Evolutionary conservation across 495 filamentous ascomycete genomes (phyloP).

Genomic region (Aspergillus funiculosus): DNA sequence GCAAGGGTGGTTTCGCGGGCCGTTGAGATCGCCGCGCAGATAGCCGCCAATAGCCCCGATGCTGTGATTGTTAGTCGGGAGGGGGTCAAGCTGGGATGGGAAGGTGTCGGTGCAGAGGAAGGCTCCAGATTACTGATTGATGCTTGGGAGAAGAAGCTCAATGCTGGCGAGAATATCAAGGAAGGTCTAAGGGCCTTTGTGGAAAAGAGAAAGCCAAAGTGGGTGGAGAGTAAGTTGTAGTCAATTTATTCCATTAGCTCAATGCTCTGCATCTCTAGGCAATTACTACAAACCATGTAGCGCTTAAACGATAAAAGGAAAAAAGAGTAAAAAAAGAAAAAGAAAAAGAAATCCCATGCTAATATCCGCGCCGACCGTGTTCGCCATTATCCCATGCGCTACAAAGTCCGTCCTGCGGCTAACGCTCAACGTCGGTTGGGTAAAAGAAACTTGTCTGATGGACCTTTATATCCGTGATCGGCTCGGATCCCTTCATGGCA

Average conservation of each 20-base stretch:
- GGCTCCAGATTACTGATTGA: slow-evolving; percentile 53
- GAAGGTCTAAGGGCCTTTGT: slow-evolving; percentile 78
- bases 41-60: slow-evolving; percentile 62
- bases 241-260: slow-evolving; percentile 12
- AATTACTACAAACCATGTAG: slow-evolving; percentile 5
- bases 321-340: too few relatives aligned
- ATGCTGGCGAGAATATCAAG: slow-evolving; percentile 69
- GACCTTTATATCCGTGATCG: slow-evolving; percentile 20
- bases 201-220: slow-evolving; percentile 70
- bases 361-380: slow-evolving; percentile 26
- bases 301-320: too few relatives aligned
- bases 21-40: slow-evolving; percentile 42
- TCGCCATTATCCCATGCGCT: slow-evolving; percentile 34
- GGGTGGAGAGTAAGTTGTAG: slow-evolving; percentile 74
- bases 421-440: slow-evolving; percentile 16
- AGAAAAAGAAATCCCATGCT: slow-evolving; percentile 17
- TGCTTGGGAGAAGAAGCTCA: slow-evolving; percentile 55
- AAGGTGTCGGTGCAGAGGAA: slow-evolving; percentile 60
- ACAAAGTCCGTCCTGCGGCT: slow-evolving; percentile 23
- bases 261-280: slow-evolving; percentile 16
- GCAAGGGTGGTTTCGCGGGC: slow-evolving; percentile 45
- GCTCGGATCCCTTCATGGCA: slow-evolving; percentile 17
- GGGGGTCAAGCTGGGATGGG: slow-evolving; percentile 68
- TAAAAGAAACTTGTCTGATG: slow-evolving; percentile 10
- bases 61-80: slow-evolving; percentile 63